phyloP scores from a whole-genome alignment of 129 eudicot species.

The Centella asiatica region DNA sequence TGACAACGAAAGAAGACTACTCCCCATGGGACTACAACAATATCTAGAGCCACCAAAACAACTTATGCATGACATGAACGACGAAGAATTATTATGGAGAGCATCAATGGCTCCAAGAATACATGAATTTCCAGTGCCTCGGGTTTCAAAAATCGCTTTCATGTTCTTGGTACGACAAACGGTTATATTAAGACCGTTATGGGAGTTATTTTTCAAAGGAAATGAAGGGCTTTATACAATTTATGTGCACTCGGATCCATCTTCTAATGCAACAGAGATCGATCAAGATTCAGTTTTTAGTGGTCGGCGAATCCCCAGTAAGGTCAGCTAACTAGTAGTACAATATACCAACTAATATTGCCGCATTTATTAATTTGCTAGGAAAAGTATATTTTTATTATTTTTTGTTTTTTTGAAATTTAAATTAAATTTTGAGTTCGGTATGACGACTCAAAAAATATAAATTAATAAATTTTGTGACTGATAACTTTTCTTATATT shows the following conservation, averaged over 20 bases:
- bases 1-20: not conserved
- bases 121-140: slow-evolving; percentile 25
- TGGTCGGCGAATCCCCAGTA: slow-evolving; percentile 60
- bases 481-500: too few species aligned
- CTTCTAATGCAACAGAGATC: slow-evolving; percentile 40
- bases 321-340: slow-evolving; percentile 28
- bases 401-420: too few species aligned
- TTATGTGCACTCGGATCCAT: slow-evolving; percentile 62
- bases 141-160: slow-evolving; percentile 51
- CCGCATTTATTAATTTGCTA: not conserved
- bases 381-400: too few species aligned
- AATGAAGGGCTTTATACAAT: slow-evolving; percentile 42
- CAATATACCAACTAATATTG: not conserved
- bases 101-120: slow-evolving; percentile 56
- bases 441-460: too few species aligned
- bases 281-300: slow-evolving; percentile 44
- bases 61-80: slow-evolving; percentile 48
- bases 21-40: slow-evolving; percentile 1
- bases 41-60: slow-evolving; percentile 20
- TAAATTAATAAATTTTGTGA: too few species aligned
- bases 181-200: slow-evolving; percentile 51
- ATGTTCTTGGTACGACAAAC: slow-evolving; percentile 60
- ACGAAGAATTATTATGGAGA: slow-evolving; percentile 54
- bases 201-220: slow-evolving; percentile 72
- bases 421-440: too few species aligned